Base-by-base conservation (phyloP, 1,284 basidiomycete genomes). In the Rhodotorula sp. region DNA sequence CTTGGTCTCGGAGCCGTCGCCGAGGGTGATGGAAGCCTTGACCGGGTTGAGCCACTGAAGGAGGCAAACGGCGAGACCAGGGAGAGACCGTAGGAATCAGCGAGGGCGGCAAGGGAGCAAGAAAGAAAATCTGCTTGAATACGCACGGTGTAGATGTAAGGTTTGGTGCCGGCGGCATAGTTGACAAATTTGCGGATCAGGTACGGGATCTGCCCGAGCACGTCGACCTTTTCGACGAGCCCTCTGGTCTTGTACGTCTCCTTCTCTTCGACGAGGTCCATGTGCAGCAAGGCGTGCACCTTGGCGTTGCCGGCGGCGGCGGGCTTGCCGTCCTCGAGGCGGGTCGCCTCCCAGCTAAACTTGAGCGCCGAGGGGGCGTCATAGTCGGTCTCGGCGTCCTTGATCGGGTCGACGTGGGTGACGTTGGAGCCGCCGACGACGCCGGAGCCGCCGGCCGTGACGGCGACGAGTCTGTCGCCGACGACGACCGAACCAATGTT, bases 191-290 rank as follows among this genome's bases (percentile, higher is more conserved):
- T 88, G 83, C 92, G 92, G 78, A 95, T 83, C 69, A 97, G 88
- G 76, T 90, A 90, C 14, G 97, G 97, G 77, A 99, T 94, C 84
- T 99, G 95, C 6, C 91, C 93, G 23, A 99, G 86, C 1, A 99
- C 89, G 78, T 99, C 95, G 23, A 99, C 93, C 84, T 98, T 98
- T 82, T 98, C 94, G 60, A 99, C 87, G 79, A 99, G 83, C 0
- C 95, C 95, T 59, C 88, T 88, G 21, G 67, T 89, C 80, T 73
- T 82, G 69, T 75, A 70, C 12, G 59, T 49, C 47, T 73, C 67
- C n/a, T 65, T 50, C 64, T 60, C 68, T 34, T 58, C 70, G 19
- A 67, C 57, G 47, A 79, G 66, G 59, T 78, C 68, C 45, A 75
- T 57, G 12, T 59, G 10, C 38, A 79, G 55, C 26, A 70, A 67